Percentiles rank a stretch among this genome's conserved stretches.
These are phyloP conservation scores for Penicillium paxilli DNA, from an alignment of 495 filamentous ascomycete species.

Conservation along the genomic window DNA sequence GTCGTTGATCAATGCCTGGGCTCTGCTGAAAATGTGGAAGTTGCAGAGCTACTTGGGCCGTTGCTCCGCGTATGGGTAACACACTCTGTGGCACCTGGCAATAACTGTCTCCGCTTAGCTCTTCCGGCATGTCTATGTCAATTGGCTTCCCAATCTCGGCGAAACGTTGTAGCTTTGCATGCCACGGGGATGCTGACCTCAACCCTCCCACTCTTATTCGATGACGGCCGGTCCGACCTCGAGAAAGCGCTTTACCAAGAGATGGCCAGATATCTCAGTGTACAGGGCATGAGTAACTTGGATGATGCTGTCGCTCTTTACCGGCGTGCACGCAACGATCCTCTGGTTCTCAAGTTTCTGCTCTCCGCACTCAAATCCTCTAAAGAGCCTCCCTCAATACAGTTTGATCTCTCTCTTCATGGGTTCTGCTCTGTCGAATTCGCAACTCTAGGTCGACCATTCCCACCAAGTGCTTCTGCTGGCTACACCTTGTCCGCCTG, in stretches of 20 bases:
- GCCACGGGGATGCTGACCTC: slow-evolving; percentile 71
- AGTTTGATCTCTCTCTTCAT: slow-evolving; percentile 88
- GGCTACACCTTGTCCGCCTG: slow-evolving; percentile 90
- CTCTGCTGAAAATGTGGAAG: slow-evolving; percentile 42
- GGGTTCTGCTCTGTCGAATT: slow-evolving; percentile 89
- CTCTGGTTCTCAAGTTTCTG: slow-evolving; percentile 68
- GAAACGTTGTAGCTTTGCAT: slow-evolving; percentile 77
- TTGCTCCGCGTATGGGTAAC: slow-evolving; percentile 44
- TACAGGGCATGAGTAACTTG: slow-evolving; percentile 67
- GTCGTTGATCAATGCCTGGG: slow-evolving; percentile 39
- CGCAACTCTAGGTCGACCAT: slow-evolving; percentile 74
- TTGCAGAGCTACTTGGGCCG: slow-evolving; percentile 39
- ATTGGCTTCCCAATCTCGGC: slow-evolving; percentile 58
- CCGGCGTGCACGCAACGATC: slow-evolving; percentile 59
- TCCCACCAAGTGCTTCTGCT: slow-evolving; percentile 71
- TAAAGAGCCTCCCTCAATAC: slow-evolving; percentile 76
- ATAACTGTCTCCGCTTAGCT: slow-evolving; percentile 31
- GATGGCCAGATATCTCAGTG: slow-evolving; percentile 36
- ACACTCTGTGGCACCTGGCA: slow-evolving; percentile 29
- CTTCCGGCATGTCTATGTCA: slow-evolving; percentile 43
- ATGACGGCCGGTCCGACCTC: slow-evolving; percentile 36
- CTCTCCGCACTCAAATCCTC: slow-evolving; percentile 70
- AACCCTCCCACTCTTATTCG: slow-evolving; percentile 69
- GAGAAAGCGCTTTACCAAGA: slow-evolving; percentile 61
- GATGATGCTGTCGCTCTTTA: slow-evolving; percentile 80